These are phyloP conservation scores for Lactuca sativa DNA, from an alignment of 129 eudicot genomes.

Conservation along the genomic window DNA sequence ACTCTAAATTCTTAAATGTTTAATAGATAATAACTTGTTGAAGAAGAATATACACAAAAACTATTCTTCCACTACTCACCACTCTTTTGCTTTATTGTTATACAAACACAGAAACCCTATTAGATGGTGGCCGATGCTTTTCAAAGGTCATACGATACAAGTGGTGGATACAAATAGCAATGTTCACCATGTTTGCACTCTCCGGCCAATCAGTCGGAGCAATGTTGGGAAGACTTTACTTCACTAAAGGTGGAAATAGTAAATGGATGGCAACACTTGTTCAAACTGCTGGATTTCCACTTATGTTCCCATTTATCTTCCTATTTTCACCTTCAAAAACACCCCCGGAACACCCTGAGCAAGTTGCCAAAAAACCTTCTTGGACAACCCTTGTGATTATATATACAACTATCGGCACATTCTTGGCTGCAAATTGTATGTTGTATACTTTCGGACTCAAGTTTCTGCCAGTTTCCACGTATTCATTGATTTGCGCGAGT, in stretches of 20 bases:
- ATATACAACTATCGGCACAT: conserved; percentile 27
- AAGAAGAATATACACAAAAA: too few relatives aligned
- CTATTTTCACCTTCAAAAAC: conserved; percentile 26
- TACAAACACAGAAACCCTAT: conserved; percentile 6
- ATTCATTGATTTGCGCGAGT: conserved; percentile 33
- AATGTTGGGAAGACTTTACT: conserved; percentile 37
- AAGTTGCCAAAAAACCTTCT: conserved; percentile 24
- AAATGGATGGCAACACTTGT: conserved; percentile 46
- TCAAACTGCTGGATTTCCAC: conserved; percentile 37
- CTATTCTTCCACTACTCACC: too few relatives aligned
- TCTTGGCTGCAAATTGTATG: conserved; percentile 38
- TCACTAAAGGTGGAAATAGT: conserved; percentile 39
- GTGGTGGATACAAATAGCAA: conserved; percentile 34
- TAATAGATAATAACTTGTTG: too few relatives aligned
- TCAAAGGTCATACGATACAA: conserved; percentile 27
- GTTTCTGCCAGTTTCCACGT: conserved; percentile 34
- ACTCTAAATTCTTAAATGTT: too few relatives aligned
- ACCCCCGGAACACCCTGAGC: conserved; percentile 4
- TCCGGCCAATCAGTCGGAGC: conserved; percentile 36
- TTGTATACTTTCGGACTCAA: conserved; percentile 29
- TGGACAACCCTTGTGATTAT: conserved; percentile 9
- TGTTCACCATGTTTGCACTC: conserved; percentile 33
- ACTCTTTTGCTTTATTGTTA: too few relatives aligned
- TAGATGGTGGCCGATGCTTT: conserved; percentile 2
- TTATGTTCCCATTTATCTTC: conserved; percentile 23